Evolutionary conservation across 164 flowering plant species (phyloP).

Genomic region (Vitis rupestris): DNA sequence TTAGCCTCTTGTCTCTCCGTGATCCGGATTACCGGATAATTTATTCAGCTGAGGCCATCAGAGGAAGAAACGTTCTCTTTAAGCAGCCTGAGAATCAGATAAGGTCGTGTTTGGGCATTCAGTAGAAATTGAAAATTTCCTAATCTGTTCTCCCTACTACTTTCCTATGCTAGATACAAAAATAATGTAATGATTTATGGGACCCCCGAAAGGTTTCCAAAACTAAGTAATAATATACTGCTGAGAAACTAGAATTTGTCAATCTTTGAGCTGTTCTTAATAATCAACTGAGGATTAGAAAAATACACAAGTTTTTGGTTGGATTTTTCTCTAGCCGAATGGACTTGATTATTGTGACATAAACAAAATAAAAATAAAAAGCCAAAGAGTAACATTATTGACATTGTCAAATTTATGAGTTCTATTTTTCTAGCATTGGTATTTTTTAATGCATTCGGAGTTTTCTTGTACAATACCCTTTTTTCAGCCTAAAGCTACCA

Average conservation of each 20-base stretch:
- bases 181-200: too few species aligned
- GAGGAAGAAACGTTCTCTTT: neutral
- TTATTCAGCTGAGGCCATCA: neutral
- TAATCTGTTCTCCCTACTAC: too few species aligned
- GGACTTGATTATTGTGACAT: neutral
- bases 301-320: neutral
- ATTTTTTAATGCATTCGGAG: neutral
- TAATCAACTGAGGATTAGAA: too few species aligned
- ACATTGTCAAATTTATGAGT: neutral
- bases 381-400: slow-evolving; percentile 4
- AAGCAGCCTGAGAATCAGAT: neutral
- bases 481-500: neutral
- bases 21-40: neutral
- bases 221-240: too few species aligned
- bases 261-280: too few species aligned
- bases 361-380: too few species aligned
- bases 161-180: too few species aligned
- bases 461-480: neutral
- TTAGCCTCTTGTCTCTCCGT: neutral
- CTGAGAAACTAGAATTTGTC: too few species aligned
- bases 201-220: too few species aligned
- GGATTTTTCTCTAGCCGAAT: neutral
- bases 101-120: neutral
- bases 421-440: neutral
- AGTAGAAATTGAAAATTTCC: neutral